Conservation (phyloP, 495 filamentous ascomycete species). For the Neurospora sp. region DNA sequence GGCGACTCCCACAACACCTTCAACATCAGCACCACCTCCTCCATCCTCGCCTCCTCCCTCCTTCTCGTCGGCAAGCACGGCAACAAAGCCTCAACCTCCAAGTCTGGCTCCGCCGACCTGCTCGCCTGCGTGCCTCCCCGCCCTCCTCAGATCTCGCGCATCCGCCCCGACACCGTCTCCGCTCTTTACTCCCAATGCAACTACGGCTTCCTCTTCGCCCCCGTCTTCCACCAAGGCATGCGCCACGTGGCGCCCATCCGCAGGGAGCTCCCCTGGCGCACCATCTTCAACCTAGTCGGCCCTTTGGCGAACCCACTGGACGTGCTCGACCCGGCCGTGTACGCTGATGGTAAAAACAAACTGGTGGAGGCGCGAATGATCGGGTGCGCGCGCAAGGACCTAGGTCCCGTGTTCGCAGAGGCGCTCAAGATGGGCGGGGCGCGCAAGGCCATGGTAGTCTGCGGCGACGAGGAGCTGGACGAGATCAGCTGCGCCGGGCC, state of each 20-base stretch:
- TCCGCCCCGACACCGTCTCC: slow-evolving; percentile 59
- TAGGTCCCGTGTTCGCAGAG: slow-evolving; percentile 81
- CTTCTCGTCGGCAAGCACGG: slow-evolving; percentile 89
- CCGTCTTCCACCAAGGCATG: slow-evolving; percentile 94
- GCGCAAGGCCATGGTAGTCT: slow-evolving; percentile 81
- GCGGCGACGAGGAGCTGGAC: slow-evolving; percentile 89
- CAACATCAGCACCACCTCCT: slow-evolving; percentile 92
- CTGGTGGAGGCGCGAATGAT: slow-evolving; percentile 78
- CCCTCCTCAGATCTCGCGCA: slow-evolving; percentile 60
- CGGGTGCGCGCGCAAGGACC: slow-evolving; percentile 74
- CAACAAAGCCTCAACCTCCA: slow-evolving; percentile 89
- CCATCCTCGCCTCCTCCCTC: slow-evolving; percentile 77
- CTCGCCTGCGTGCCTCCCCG: slow-evolving; percentile 58
- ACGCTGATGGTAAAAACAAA: too few relatives aligned
- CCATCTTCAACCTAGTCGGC: slow-evolving; percentile 93
- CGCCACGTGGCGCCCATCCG: slow-evolving; percentile 73
- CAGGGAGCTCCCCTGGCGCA: slow-evolving; percentile 75
- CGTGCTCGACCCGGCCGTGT: slow-evolving; percentile 18
- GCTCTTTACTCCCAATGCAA: slow-evolving; percentile 65
- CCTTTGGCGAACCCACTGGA: slow-evolving; percentile 86
- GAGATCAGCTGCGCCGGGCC: slow-evolving; percentile 83
- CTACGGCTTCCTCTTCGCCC: slow-evolving; percentile 95
- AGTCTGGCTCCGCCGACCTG: slow-evolving; percentile 91
- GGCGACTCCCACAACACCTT: slow-evolving; percentile 95
- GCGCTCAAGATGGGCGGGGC: slow-evolving; percentile 69